Percentiles rank a stretch among this genome's conserved stretches.
phyloP scores from a whole-genome alignment of 1,139 yeast species.

The Sugiyamaella castrensis region DNA sequence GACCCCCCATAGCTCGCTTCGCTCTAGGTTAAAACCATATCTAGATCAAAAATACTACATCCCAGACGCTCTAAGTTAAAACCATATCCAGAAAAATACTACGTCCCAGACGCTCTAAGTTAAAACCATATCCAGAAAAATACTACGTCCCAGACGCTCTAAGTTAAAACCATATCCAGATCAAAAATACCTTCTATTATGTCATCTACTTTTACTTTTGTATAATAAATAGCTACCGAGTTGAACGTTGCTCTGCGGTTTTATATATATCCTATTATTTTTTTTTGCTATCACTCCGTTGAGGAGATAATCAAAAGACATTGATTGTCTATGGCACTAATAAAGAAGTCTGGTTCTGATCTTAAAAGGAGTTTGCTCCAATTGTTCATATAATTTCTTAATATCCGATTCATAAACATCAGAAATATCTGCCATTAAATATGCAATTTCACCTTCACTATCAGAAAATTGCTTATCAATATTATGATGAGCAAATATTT shows the following conservation, averaged over 20 bases:
- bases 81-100: too few relatives aligned
- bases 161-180: too few relatives aligned
- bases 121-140: too few relatives aligned
- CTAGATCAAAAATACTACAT: too few relatives aligned
- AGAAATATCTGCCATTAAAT: slow-evolving; percentile 95
- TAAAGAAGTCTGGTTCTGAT: slow-evolving; percentile 89
- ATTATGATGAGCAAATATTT: slow-evolving; percentile 90
- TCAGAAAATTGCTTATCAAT: slow-evolving; percentile 97
- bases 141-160: too few relatives aligned
- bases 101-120: too few relatives aligned
- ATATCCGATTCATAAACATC: slow-evolving; percentile 81
- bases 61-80: too few relatives aligned
- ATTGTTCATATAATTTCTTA: slow-evolving; percentile 76
- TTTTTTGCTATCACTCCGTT: slow-evolving; percentile 4
- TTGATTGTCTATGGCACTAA: slow-evolving; percentile 35
- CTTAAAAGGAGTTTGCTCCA: slow-evolving; percentile 87
- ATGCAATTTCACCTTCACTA: slow-evolving; percentile 93
- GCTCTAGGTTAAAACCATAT: too few relatives aligned
- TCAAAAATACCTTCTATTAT: not conserved
- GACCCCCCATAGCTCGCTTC: too few relatives aligned
- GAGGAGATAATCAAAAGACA: slow-evolving; percentile 3
- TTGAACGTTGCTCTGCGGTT: slow-evolving; percentile 15
- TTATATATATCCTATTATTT: not conserved
- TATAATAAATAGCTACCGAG: slow-evolving; percentile 18
- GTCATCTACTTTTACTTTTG: not conserved